Evolutionary conservation across 2,329 filamentous ascomycete genomes (phyloP).

Genomic region (Talaromyces sp.): DNA sequence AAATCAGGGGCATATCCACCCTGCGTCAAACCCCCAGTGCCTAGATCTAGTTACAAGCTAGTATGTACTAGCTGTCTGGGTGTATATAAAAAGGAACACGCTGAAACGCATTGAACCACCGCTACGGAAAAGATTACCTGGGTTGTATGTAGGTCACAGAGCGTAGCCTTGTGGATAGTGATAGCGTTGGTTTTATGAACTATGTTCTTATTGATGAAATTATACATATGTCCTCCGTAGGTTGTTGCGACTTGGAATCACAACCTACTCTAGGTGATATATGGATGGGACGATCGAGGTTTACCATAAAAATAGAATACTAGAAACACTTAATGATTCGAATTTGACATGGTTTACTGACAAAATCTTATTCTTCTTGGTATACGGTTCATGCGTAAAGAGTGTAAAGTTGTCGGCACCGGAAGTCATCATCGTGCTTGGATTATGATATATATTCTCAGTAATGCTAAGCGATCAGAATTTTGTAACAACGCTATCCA

Average conservation of each 20-base stretch:
- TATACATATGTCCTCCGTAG: not conserved
- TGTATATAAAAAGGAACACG: constrained; percentile 5
- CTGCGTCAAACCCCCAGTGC: not conserved
- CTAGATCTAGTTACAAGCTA: not conserved
- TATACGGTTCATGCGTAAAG: not conserved
- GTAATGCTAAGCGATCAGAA: not conserved
- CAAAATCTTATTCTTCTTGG: not conserved
- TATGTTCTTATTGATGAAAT: not conserved
- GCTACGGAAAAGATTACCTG: not conserved
- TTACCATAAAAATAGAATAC: not conserved
- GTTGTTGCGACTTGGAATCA: not conserved
- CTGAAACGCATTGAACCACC: not conserved
- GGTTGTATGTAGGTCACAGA: not conserved
- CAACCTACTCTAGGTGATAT: not conserved
- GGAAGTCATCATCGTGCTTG: not conserved
- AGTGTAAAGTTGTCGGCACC: not conserved
- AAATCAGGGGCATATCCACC: constrained; percentile 1
- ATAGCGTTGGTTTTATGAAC: not conserved
- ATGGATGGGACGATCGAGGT: not conserved
- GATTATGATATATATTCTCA: not conserved
- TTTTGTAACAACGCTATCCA: not conserved
- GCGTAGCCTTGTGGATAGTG: constrained; percentile 1
- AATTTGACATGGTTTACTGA: not conserved
- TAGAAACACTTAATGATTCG: not conserved
- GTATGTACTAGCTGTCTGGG: not conserved